phyloP scores from a whole-genome alignment of 2,329 filamentous ascomycete genomes.

The Pseudogymnoascus sp. region DNA sequence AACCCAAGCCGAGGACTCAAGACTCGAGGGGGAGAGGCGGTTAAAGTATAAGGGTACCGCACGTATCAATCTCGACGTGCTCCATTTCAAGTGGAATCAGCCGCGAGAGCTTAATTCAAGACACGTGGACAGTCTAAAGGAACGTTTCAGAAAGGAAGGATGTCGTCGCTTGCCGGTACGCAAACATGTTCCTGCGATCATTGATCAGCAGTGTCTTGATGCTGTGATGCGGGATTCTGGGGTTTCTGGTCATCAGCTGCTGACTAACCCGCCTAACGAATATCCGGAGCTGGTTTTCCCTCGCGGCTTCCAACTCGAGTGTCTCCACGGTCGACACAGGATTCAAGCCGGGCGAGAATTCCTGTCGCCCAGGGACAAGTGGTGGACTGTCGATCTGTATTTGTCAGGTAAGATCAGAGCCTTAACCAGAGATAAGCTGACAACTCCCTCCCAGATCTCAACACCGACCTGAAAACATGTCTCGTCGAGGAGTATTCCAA shows the following conservation, averaged over 20 bases:
- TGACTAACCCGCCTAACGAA: background rate
- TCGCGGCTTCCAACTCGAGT: background rate
- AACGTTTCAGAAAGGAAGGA: constrained; percentile 11
- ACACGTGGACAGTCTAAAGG: constrained; percentile 12
- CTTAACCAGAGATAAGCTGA: background rate
- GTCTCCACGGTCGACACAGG: constrained; percentile 12
- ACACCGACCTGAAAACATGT: constrained; percentile 18
- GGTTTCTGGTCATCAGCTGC: too few relatives aligned
- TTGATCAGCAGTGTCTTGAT: constrained; percentile 22
- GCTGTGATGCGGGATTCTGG: constrained; percentile 7
- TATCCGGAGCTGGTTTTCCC: constrained; percentile 6
- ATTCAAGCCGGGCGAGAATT: constrained; percentile 15
- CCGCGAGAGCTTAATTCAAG: constrained; percentile 10
- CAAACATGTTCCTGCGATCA: constrained; percentile 27
- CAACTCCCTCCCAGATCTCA: constrained; percentile 19
- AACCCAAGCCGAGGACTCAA: background rate
- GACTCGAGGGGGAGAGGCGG: constrained; percentile 9
- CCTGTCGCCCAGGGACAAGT: constrained; percentile 11
- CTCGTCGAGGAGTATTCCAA: constrained; percentile 27
- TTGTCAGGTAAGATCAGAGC: background rate
- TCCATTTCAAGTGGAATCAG: constrained; percentile 13
- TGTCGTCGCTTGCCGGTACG: background rate
- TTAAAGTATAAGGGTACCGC: constrained; percentile 10
- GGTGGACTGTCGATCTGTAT: constrained; percentile 14
- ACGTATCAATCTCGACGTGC: constrained; percentile 11